Conservation (phyloP, 768 basidiomycete species). For the Leccinum aurantiacum region DNA sequence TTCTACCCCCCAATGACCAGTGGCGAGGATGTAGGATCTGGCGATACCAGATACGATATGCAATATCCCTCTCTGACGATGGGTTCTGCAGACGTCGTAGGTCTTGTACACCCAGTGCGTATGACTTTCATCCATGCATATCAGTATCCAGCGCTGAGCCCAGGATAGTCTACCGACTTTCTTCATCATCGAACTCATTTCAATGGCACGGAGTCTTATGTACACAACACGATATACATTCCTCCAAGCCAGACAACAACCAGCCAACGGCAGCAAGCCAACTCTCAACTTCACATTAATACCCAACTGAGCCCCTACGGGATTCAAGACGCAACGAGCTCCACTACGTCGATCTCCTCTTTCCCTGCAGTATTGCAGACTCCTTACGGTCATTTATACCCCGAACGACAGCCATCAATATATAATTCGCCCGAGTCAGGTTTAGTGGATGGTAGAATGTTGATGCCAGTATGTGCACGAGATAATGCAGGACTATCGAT, state of each 20-base stretch:
- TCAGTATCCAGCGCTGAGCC: conserved; percentile 5
- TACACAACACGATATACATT: not conserved
- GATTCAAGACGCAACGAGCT: conserved; percentile 14
- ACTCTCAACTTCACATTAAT: conserved; percentile 19
- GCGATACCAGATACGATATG: not conserved
- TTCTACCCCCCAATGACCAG: not conserved
- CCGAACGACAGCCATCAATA: conserved; percentile 2
- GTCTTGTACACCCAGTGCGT: conserved; percentile 15
- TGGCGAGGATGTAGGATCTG: not conserved
- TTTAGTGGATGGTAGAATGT: not conserved
- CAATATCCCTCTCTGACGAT: not conserved
- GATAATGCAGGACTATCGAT: not conserved
- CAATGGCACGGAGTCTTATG: not conserved
- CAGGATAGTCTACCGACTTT: conserved; percentile 5
- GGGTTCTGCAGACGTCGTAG: not conserved
- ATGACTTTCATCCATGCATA: not conserved
- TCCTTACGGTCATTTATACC: conserved; percentile 3
- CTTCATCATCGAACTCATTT: not conserved
- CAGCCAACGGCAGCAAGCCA: conserved; percentile 9
- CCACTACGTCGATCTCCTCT: conserved; percentile 19
- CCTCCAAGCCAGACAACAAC: not conserved
- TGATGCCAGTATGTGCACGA: conserved; percentile 12
- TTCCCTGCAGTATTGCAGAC: conserved; percentile 8
- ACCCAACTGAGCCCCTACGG: conserved; percentile 15
- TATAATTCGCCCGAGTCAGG: conserved; percentile 15